Evolutionary conservation across 2,329 filamentous ascomycete species (phyloP).

Genomic region (Sporothrix dimorphospora): DNA sequence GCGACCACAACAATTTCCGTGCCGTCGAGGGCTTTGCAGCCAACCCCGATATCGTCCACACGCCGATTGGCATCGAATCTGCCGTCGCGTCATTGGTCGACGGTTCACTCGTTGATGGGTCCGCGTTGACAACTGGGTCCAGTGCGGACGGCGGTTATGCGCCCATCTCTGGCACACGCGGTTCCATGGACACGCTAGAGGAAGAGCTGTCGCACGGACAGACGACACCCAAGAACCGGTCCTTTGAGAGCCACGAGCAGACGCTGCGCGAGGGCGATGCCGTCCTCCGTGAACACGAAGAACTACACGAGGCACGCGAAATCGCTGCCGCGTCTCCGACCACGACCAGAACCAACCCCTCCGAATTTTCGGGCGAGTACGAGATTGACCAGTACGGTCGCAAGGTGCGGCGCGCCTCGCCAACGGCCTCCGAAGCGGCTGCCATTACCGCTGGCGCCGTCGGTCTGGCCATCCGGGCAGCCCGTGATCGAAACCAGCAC

Average conservation of each 20-base stretch:
- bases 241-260: slow-evolving; percentile 46
- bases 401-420: slow-evolving; percentile 57
- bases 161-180: slow-evolving; percentile 43
- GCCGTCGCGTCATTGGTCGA: slow-evolving; percentile 85
- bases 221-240: slow-evolving; percentile 43
- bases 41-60: slow-evolving; percentile 77
- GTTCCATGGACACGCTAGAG: slow-evolving; percentile 45
- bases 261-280: slow-evolving; percentile 43
- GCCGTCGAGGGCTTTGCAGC: slow-evolving; percentile 71
- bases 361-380: slow-evolving; percentile 56
- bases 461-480: slow-evolving; percentile 55
- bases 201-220: slow-evolving; percentile 42
- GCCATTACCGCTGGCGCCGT: slow-evolving; percentile 62
- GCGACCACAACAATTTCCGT: slow-evolving; percentile 62
- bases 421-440: slow-evolving; percentile 57
- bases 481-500: slow-evolving; percentile 50
- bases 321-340: slow-evolving; percentile 41
- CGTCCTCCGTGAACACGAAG: slow-evolving; percentile 12
- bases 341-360: slow-evolving; percentile 33
- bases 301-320: slow-evolving; percentile 39
- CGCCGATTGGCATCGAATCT: slow-evolving; percentile 76
- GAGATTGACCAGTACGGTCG: slow-evolving; percentile 62
- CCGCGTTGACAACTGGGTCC: slow-evolving; percentile 67
- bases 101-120: slow-evolving; percentile 70
- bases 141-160: slow-evolving; percentile 52